phyloP scores from a whole-genome alignment of 305 asterid genomes.

The Solanum hybrid region DNA sequence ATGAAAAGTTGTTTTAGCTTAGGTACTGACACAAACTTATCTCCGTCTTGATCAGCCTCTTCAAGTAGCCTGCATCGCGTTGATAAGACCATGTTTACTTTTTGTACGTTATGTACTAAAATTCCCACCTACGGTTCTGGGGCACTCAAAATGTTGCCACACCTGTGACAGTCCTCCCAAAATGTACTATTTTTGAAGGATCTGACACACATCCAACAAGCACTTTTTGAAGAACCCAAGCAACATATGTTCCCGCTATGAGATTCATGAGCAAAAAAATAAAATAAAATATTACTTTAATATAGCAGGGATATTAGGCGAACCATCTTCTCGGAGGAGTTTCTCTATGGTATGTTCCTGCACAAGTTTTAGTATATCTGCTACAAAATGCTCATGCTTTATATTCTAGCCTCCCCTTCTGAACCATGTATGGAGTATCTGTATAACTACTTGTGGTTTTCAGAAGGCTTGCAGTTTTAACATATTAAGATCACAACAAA shows the following conservation, averaged over 20 bases:
- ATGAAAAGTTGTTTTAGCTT: constrained; percentile 42
- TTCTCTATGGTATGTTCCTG: neutral
- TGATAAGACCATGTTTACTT: neutral
- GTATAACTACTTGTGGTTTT: neutral
- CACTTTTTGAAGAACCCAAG: too few relatives aligned
- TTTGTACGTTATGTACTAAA: neutral
- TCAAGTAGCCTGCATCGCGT: constrained; percentile 13
- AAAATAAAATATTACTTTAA: constrained; percentile 17
- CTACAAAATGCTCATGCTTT: too few relatives aligned
- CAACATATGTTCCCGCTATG: too few relatives aligned
- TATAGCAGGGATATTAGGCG: neutral
- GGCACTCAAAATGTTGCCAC: too few relatives aligned
- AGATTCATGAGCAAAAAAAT: too few relatives aligned
- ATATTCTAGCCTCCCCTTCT: neutral
- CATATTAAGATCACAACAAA: too few relatives aligned
- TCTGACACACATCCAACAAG: too few relatives aligned
- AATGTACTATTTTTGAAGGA: too few relatives aligned
- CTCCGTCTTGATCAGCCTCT: constrained; percentile 40
- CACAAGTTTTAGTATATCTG: neutral
- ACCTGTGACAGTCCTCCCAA: too few relatives aligned
- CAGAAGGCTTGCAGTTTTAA: neutral
- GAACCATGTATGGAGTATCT: too few relatives aligned
- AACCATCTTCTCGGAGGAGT: neutral
- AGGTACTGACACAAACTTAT: constrained; percentile 33
- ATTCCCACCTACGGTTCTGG: too few relatives aligned